Evolutionary conservation across 202 grass and related monocot genomes (phyloP), one percentile per base, ranked within the genome.

Genomic region (Saccharum hybrid): DNA sequence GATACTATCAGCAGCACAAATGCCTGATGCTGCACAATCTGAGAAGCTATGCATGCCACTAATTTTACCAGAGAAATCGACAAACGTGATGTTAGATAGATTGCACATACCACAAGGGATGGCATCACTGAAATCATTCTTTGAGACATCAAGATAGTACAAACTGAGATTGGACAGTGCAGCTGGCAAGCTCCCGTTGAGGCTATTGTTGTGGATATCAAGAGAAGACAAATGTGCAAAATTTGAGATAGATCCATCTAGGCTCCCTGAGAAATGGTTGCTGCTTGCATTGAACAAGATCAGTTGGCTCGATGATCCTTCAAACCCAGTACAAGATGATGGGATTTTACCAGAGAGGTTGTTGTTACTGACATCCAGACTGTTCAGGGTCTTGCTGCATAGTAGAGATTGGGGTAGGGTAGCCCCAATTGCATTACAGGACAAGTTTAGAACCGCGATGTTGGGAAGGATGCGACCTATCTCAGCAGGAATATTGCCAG

Each of bases 141-240:
- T 78, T 43, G 94, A 97, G 8, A 97, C 16, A 80, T 97, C 94
- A 77, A 97, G 89, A 87, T 97, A 97, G 46, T 89, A 62, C 74
- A 80, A 88, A 69, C 84, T 85, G 3, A 94, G 71, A 77, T 87
- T 68, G 56, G 81, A 72, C 30, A 97, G 63, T 75, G 81, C 81
- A 67, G 77, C 28, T 30, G 94, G 94, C 64, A 97, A 92, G 16
- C 66, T 85, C 76, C 94, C 91, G 2, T 56, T 75, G 60, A 97
- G 88, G 74, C 81, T 91, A 80, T 94, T 97, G 72, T 73, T 82
- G 63, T 94, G 94, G 75, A 97, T 84, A 85, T 97, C 94, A 68
- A 97, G 88, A 82, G 77, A 91, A 7, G 91, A 67, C 13, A 97
- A 30, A 36, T 87, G 79, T 63, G 78, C 89, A 57, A 97, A 91